Evolutionary conservation across 2,329 filamentous ascomycete species (phyloP).

Genomic region (Aspergillus terreus): DNA sequence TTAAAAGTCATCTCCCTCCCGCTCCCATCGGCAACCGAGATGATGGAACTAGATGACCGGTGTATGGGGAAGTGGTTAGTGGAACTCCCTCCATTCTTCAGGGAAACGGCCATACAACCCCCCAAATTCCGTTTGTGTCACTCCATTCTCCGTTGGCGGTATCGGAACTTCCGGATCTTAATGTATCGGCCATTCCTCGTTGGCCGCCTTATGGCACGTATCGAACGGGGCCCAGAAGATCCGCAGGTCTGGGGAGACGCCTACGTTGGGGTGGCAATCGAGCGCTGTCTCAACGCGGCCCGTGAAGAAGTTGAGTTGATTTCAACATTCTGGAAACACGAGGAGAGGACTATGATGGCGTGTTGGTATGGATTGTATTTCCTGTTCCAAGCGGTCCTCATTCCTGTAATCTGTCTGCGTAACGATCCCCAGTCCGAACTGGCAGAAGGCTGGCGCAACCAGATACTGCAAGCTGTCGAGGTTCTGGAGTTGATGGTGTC

Average conservation of each 20-base stretch:
- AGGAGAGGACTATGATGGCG: conserved; percentile 24
- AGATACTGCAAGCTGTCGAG: neutral
- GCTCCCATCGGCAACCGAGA: conserved; percentile 24
- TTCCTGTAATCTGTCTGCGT: conserved; percentile 9
- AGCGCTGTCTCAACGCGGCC: neutral
- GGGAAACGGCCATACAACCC: conserved; percentile 17
- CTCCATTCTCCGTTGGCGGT: conserved; percentile 28
- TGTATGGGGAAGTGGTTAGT: conserved; percentile 26
- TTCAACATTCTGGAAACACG: conserved; percentile 21
- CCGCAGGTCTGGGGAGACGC: neutral
- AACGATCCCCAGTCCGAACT: neutral
- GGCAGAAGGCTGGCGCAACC: neutral
- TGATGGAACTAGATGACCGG: conserved; percentile 22
- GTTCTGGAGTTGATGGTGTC: neutral
- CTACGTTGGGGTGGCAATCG: neutral
- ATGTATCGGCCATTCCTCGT: conserved; percentile 31
- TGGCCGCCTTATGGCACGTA: conserved; percentile 11
- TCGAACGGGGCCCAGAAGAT: neutral
- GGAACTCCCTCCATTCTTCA: conserved; percentile 25
- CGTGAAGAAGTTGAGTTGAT: neutral
- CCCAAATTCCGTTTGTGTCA: conserved; percentile 21
- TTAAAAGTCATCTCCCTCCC: conserved; percentile 30
- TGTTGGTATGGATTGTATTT: conserved; percentile 34
- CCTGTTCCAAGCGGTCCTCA: conserved; percentile 31
- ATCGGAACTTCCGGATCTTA: conserved; percentile 30